Percentiles rank a stretch among this genome's conserved stretches.
Conservation (phyloP, 192 early-diverging fungal genomes). For the Dissophora globulifera region DNA sequence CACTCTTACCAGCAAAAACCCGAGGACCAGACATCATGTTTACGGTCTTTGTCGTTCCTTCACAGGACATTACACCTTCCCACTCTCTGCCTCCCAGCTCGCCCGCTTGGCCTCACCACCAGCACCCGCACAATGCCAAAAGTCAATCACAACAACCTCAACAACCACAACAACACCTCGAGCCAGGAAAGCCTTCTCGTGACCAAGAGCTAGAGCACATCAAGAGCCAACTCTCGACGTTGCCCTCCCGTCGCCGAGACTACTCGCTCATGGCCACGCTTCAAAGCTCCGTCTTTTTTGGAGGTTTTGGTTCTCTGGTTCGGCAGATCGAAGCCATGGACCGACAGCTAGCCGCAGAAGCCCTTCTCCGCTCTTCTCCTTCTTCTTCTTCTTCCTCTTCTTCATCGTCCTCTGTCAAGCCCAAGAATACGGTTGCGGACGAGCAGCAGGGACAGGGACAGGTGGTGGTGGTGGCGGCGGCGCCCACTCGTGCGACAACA, state of each 20-base stretch:
- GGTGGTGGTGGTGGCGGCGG: no score
- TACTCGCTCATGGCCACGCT: neutral
- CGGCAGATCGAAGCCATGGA: conserved; percentile 14
- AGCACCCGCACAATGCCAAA: neutral
- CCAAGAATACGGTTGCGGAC: no score
- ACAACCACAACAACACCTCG: no score
- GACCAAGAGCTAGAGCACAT: neutral
- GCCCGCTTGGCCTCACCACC: neutral
- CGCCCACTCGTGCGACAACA: no score
- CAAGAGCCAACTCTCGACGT: neutral
- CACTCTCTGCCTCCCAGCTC: neutral
- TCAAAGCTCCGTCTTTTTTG: conserved; percentile 15
- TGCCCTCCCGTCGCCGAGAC: neutral
- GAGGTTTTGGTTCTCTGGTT: conserved; percentile 9
- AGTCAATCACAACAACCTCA: neutral
- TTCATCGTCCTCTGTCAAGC: no score
- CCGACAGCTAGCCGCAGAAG: conserved; percentile 3
- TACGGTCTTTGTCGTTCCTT: neutral
- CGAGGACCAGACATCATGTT: neutral
- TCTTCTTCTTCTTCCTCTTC: no score
- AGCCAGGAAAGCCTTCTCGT: no score
- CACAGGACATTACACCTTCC: neutral
- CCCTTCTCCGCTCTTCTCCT: no score
- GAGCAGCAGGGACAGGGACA: no score
- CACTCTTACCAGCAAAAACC: neutral